These are phyloP conservation scores for Nemania sp. DNA, from an alignment of 2,329 filamentous ascomycete genomes.

Conservation along the genomic window DNA sequence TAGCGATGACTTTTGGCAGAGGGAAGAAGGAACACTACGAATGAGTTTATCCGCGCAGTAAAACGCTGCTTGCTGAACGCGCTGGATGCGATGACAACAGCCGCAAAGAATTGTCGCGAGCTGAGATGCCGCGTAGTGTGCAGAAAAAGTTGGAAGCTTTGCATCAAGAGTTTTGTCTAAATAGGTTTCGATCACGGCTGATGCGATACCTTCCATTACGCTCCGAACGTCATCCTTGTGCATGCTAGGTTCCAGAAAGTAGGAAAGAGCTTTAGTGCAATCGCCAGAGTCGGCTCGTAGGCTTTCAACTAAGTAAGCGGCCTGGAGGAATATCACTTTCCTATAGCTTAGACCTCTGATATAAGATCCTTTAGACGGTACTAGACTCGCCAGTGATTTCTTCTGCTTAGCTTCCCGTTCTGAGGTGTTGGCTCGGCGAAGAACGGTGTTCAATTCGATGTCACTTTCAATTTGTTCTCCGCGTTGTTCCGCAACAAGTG, in stretches of 20 bases:
- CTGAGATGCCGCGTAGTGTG: constrained; percentile 89
- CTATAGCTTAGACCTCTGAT: constrained; percentile 87
- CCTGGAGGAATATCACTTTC: constrained; percentile 91
- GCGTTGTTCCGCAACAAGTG: constrained; percentile 87
- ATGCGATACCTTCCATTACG: constrained; percentile 73
- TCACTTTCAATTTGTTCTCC: constrained; percentile 94
- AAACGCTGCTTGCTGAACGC: constrained; percentile 89
- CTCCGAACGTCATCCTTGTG: constrained; percentile 71
- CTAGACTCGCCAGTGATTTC: constrained; percentile 76
- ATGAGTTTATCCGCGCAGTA: constrained; percentile 88
- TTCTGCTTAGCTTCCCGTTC: constrained; percentile 85
- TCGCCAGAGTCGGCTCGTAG: constrained; percentile 87
- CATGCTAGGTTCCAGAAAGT: constrained; percentile 94
- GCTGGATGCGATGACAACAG: constrained; percentile 93
- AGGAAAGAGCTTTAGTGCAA: constrained; percentile 88
- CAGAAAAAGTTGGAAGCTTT: constrained; percentile 82
- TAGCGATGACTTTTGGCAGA: constrained; percentile 90
- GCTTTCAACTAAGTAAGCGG: constrained; percentile 89
- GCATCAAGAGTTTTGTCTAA: constrained; percentile 79
- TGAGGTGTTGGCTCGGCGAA: constrained; percentile 85
- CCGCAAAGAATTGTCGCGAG: constrained; percentile 85
- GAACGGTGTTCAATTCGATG: constrained; percentile 93
- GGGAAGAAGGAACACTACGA: constrained; percentile 82
- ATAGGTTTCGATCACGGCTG: constrained; percentile 83
- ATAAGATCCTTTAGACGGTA: constrained; percentile 81